Base-by-base conservation (phyloP, 176 grass and related monocot species). In the Oryza australiensis region DNA sequence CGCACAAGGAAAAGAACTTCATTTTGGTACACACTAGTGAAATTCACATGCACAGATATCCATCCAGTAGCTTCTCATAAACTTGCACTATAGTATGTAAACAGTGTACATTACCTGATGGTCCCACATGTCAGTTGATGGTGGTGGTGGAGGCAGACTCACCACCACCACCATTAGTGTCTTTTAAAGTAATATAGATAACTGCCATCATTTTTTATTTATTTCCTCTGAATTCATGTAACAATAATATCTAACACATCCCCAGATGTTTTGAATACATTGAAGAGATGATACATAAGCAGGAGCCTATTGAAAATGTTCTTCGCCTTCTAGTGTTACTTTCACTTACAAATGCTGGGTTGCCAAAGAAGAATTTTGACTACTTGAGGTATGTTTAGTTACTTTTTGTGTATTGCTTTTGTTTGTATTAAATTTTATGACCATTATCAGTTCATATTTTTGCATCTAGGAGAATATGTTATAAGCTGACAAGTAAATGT, bases 201-300 rank as follows among this genome's bases (percentile, higher is more conserved):
- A 45, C 23, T 69, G 3, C 40, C n/a, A 64, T 27, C 33, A 42
- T 65, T 45, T 60, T 59, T 12, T 57, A 12, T 33, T 67, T 12
- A 45, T 15, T 84, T 81, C 1, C 23, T 49, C n/a, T 46, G n/a
- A 83, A n/a, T 38, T 82, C 62, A 29, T 86, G 53, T 53, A 37
- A 22, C 28, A 30, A 51, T 62, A 62, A 30, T 74, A 78, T 28
- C 73, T 76, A 68, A 10, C 75, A 32, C 62, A 86, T 81, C 40
- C 6, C 20, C 90, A 97, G 95, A 89, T 98, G 92, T 77, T 94
- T 95, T 43, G 92, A 98, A 84, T 98, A 93, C 81, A 98, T 98
- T 20, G 95, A 98, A 80, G 95, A 94, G 82, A 94, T 98, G 89
- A 88, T 98, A 79, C 95, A 98, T 64, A 98, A 98, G 76, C 95